Percentiles rank a stretch among this genome's conserved stretches.
Evolutionary conservation across 306 rosid genomes (phyloP).

Genomic region (Trifolium fragiferum): DNA sequence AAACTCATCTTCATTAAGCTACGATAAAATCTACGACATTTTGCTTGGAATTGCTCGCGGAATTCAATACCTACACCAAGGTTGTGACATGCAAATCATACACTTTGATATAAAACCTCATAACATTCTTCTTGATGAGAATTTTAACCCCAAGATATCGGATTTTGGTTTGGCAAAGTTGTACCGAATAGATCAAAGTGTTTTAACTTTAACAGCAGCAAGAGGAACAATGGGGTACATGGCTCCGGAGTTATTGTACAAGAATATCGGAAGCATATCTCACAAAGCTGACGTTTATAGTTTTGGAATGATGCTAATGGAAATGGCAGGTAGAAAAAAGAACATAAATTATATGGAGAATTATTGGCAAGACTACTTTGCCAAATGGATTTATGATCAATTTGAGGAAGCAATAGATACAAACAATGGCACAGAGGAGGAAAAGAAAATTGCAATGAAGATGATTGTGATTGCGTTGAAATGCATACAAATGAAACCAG

Average conservation of each 20-base stretch:
- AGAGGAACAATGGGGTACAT: constrained; percentile 15
- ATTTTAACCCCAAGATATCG: constrained; percentile 22
- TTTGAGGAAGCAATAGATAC: constrained; percentile 28
- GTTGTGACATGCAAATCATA: constrained; percentile 39
- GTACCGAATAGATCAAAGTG: constrained; percentile 17
- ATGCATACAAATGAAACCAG: constrained; percentile 28
- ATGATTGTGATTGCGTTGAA: constrained; percentile 27
- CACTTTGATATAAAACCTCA: constrained; percentile 36
- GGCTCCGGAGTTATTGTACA: background rate
- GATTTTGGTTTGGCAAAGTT: constrained; percentile 26
- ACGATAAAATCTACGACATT: constrained; percentile 4
- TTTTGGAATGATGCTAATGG: constrained; percentile 8
- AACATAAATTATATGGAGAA: constrained; percentile 3
- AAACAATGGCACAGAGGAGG: constrained; percentile 9
- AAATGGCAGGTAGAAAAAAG: constrained; percentile 30
- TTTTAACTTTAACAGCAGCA: constrained; percentile 24
- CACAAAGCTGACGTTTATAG: background rate
- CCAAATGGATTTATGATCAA: constrained; percentile 34
- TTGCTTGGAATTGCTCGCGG: constrained; percentile 34
- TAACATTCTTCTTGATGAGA: constrained; percentile 26
- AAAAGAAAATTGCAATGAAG: constrained; percentile 32
- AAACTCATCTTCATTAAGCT: background rate
- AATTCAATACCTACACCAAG: constrained; percentile 32
- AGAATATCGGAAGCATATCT: background rate
- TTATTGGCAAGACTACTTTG: constrained; percentile 15